Evolutionary conservation across 164 flowering plant genomes (phyloP).

Genomic region (Chimonanthus salicifolius): DNA sequence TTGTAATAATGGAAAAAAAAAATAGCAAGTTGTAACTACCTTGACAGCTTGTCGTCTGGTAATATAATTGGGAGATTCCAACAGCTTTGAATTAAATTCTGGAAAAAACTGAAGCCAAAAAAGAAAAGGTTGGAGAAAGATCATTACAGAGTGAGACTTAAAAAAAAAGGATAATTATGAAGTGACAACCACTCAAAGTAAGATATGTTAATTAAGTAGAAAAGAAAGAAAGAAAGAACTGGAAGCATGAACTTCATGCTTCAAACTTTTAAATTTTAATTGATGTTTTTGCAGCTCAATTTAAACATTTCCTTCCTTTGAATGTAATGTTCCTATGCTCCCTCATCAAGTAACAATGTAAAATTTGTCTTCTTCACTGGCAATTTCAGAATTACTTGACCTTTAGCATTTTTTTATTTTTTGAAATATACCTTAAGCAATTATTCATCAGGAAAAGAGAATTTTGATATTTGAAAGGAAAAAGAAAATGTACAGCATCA

Average conservation of each 20-base stretch:
- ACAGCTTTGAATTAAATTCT: slow-evolving; percentile 75
- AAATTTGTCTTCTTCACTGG: neutral
- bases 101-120: slow-evolving; percentile 63
- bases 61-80: slow-evolving; percentile 80
- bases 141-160: neutral
- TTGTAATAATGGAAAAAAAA: neutral
- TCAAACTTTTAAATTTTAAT: neutral
- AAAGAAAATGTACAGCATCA: too few relatives aligned
- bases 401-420: too few relatives aligned
- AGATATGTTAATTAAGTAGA: neutral
- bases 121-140: neutral
- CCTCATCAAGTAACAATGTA: too few relatives aligned
- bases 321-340: too few relatives aligned
- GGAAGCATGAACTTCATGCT: neutral
- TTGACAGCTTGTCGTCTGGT: slow-evolving; percentile 85
- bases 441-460: too few relatives aligned
- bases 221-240: neutral
- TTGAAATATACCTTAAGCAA: too few relatives aligned
- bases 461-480: too few relatives aligned
- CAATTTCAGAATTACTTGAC: neutral
- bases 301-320: too few relatives aligned
- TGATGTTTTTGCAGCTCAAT: too few relatives aligned
- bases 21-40: slow-evolving; percentile 28
- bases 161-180: too few relatives aligned
- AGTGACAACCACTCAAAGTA: neutral